Base-by-base conservation (phyloP, 306 rosid species). In the Calophaca sinica region DNA sequence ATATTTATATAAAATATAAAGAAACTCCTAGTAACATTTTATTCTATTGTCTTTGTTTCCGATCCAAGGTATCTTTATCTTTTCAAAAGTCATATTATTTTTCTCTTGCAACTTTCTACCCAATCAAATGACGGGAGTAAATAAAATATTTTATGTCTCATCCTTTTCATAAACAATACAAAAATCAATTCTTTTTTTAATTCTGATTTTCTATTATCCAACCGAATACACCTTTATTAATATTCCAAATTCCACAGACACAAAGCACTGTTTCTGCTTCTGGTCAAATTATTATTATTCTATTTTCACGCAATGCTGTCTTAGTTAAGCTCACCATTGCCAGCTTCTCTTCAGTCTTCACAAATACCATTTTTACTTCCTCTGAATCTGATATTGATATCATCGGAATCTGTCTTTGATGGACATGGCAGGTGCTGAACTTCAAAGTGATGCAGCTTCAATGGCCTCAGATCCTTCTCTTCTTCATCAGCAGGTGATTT, bases 401-500 rank as follows among this genome's bases (percentile, higher is more conserved):
- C 41, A 38, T 41, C 64, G 2, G 57, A 69, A 60, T 78, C 15
- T 69, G 2, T 38, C 64, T 59, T 61, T 70, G 20, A 78, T 70
- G 82, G 77, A 78, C 48, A 70, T 69, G 36, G 72, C 49, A 70
- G 39, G 14, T 70, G 7, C 53, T 61, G 82, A 70, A 61, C 72
- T 78, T 78, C 82, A 61, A 70, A 62, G 11, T 61, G 72, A 29
- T 65, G 39, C 71, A 59, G 63, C 6, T 70, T 70, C 64, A 53
- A 52, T 54, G 29, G 31, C 53, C 12, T 26, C 76, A 50, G 82
- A 78, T 78, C 75, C 71, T 70, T 29, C 65, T 13, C 72, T 70
- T 60, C 82, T 39, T 70, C 72, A 36, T 32, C 52, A 38, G 5
- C 76, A 78, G 82, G 82, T 78, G 38, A 69, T 41, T 78, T 26